phyloP scores from a whole-genome alignment of 331 rosid genomes.

The Pyrus hybrid region DNA sequence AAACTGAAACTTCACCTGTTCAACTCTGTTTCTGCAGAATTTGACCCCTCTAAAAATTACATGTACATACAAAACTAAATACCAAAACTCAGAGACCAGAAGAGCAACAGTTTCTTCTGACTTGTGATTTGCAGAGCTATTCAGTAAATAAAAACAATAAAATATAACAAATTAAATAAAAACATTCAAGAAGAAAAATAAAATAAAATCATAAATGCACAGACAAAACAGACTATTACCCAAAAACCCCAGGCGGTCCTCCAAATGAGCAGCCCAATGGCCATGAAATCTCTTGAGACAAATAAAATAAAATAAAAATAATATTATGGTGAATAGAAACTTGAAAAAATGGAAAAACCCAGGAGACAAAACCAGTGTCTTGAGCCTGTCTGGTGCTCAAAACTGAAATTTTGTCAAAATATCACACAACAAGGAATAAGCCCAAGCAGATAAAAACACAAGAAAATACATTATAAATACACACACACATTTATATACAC shows the following conservation, averaged over 20 bases:
- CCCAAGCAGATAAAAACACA: constrained; percentile 42
- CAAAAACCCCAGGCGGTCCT: constrained; percentile 12
- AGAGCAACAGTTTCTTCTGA: constrained; percentile 15
- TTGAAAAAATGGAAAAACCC: constrained; percentile 35
- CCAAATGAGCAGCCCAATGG: constrained; percentile 33
- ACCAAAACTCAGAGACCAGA: not conserved
- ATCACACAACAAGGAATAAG: constrained; percentile 26
- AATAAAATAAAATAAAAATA: constrained; percentile 4
- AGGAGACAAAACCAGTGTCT: constrained; percentile 20
- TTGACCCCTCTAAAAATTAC: constrained; percentile 6
- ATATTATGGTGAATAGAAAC: constrained; percentile 12
- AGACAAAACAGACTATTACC: constrained; percentile 21
- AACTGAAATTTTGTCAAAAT: constrained; percentile 23
- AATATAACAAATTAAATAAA: constrained; percentile 6
- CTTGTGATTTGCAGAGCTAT: constrained; percentile 14
- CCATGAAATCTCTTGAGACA: constrained; percentile 3
- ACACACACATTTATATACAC: no score
- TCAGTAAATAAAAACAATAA: constrained; percentile 6
- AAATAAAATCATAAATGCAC: constrained; percentile 13
- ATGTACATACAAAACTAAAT: not conserved
- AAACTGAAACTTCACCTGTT: constrained; percentile 25
- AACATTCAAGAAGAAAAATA: constrained; percentile 9
- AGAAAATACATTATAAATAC: constrained; percentile 1
- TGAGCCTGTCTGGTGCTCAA: constrained; percentile 39
- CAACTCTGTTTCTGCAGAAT: constrained; percentile 25